Conservation (phyloP, 1,284 basidiomycete genomes). For the Ceratobasidium sp. region DNA sequence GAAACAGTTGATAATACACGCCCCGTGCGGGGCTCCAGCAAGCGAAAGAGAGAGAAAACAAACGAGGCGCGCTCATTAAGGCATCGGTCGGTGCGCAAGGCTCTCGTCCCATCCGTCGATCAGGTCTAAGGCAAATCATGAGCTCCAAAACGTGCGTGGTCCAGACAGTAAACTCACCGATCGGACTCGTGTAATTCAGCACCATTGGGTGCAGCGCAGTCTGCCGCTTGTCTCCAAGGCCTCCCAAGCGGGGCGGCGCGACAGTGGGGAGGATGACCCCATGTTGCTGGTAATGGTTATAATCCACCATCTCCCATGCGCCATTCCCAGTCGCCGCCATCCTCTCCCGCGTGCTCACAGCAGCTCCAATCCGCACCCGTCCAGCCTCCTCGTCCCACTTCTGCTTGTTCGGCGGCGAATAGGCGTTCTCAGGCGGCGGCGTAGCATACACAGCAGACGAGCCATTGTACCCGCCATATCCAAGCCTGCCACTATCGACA, state of each 20-base stretch:
- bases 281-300: conserved; percentile 33
- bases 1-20: conserved; percentile 12
- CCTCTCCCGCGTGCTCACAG: neutral
- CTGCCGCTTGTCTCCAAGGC: neutral
- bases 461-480: too few species aligned
- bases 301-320: conserved; percentile 40
- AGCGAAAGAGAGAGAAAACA: neutral
- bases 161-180: conserved; percentile 11
- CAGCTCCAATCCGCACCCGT: conserved; percentile 6
- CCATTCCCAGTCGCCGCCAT: conserved; percentile 31
- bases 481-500: too few species aligned
- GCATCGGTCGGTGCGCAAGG: conserved; percentile 15
- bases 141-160: neutral
- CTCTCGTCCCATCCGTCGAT: conserved; percentile 40
- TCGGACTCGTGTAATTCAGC: conserved; percentile 35
- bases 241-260: conserved; percentile 9
- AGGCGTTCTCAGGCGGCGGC: neutral
- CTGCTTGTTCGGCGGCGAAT: neutral
- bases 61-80: neutral
- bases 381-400: neutral
- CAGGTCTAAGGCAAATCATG: neutral
- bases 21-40: neutral
- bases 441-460: too few species aligned
- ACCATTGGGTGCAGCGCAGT: conserved; percentile 38
- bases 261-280: conserved; percentile 33